Evolutionary conservation across 257 asterid genomes (phyloP), one percentile per base, ranked within the genome.

Genomic region (Rehmannia glutinosa): DNA sequence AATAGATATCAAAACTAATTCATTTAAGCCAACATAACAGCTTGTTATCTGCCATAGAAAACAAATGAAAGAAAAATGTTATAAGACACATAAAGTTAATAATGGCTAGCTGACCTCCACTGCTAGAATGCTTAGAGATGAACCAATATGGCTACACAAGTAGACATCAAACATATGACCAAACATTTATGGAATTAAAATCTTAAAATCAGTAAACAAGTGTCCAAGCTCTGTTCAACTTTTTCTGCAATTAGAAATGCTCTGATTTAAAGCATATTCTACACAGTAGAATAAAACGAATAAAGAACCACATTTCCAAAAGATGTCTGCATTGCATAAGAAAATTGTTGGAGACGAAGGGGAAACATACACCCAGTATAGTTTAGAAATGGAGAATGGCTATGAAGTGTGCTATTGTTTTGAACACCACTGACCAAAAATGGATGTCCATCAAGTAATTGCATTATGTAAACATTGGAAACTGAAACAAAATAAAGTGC

Each of bases 71-170:
- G 46, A 46, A 73, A 6, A 19, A 67, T 67, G 13, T 24, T 33
- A 24, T n/a, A 21, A 58, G 52, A 51, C 21, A 11, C 64, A 52
- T 43, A n/a, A 17, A 57, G 13, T 19, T 42, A 49, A 63, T n/a
- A 13, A 54, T 30, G 56, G n/a, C 49, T 24, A 42, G 65, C 30
- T 63, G 66, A 62, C 47, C 66, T 41, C 24, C 36, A 53, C 13
- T 27, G 20, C 57, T 28, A 39, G 27, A 70, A 39, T 30, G 20
- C 67, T 43, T 70, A n/a, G 13, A 46, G 36, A 23, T 24, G 67
- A 23, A 47, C 16, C 3, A 47, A 21, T 28, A 45, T 38, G 58
- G 42, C 61, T 13, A 19, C 60, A 57, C 30, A 30, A 19, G 32
- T 6, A 16, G 25, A 24, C 12, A 66, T 15, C 12, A 52, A 15